Evolutionary conservation across 2,329 filamentous ascomycete species (phyloP).

Genomic region (Hypoxylon sp.): DNA sequence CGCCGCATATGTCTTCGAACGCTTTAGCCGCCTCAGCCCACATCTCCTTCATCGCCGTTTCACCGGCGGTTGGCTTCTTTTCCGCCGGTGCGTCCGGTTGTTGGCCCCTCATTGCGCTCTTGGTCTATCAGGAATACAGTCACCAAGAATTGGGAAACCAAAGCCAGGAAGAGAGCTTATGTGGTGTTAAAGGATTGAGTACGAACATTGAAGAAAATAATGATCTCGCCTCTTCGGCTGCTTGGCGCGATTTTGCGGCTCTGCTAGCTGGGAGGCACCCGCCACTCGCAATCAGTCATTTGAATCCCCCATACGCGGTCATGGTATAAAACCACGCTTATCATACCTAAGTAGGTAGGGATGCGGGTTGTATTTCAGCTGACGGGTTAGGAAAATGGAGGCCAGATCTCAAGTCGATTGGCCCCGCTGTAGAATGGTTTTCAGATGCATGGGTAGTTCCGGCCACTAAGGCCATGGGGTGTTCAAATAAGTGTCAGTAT

Average conservation of each 20-base stretch:
- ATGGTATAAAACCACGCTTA: neutral
- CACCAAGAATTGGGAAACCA: neutral
- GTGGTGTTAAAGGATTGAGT: neutral
- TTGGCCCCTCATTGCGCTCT: constrained; percentile 2
- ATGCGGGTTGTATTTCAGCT: constrained; percentile 11
- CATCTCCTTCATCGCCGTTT: constrained; percentile 25
- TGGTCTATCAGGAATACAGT: neutral
- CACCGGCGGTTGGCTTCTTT: constrained; percentile 1
- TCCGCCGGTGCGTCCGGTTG: constrained; percentile 1
- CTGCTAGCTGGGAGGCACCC: constrained; percentile 1
- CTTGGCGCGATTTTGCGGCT: neutral
- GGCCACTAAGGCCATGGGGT: neutral
- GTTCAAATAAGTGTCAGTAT: neutral
- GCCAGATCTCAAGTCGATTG: neutral
- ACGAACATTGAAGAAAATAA: neutral
- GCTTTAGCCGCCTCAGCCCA: constrained; percentile 37
- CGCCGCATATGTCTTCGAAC: constrained; percentile 46
- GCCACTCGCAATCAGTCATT: neutral
- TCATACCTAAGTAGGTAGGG: neutral
- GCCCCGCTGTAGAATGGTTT: neutral
- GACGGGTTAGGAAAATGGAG: constrained; percentile 8
- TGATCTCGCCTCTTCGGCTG: neutral
- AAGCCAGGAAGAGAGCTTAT: neutral
- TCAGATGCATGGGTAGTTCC: neutral
- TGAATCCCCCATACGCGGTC: neutral